These are phyloP conservation scores for Wolfiporia cocos DNA, from an alignment of 1,284 basidiomycete species.

Conservation along the genomic window DNA sequence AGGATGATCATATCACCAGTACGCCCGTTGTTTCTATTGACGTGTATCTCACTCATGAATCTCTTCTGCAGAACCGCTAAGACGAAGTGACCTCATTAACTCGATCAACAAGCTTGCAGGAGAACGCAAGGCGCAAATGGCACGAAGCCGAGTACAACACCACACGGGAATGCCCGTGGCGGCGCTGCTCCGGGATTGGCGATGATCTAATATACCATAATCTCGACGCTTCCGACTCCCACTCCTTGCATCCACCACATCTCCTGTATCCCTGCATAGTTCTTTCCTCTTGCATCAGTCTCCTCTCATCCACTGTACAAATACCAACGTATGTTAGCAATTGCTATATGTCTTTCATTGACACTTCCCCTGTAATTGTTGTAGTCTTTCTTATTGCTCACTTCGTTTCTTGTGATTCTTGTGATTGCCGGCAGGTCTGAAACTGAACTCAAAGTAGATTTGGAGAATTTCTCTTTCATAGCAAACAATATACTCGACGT, in stretches of 20 bases:
- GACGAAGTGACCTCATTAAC: conserved; percentile 70
- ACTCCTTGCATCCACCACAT: neutral
- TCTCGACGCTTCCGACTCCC: neutral
- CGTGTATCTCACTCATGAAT: conserved; percentile 9
- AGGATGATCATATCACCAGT: conserved; percentile 76
- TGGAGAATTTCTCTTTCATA: too few relatives aligned
- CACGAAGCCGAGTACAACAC: conserved; percentile 16
- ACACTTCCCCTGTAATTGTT: conserved; percentile 6
- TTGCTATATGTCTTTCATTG: conserved; percentile 8
- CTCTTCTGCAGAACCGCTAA: conserved; percentile 53
- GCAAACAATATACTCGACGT: too few relatives aligned
- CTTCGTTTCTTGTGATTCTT: too few relatives aligned
- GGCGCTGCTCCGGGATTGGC: conserved; percentile 17
- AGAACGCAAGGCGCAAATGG: conserved; percentile 29
- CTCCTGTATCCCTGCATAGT: conserved; percentile 2
- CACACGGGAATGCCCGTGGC: conserved; percentile 16
- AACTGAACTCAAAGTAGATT: too few relatives aligned
- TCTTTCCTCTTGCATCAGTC: neutral
- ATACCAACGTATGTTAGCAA: conserved; percentile 8
- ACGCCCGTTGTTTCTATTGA: conserved; percentile 21
- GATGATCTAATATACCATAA: conserved; percentile 9
- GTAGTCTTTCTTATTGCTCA: conserved; percentile 1
- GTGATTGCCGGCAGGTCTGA: too few relatives aligned
- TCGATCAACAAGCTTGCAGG: conserved; percentile 70
- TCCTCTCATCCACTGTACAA: conserved; percentile 2